A percentile compares a stretch with the other conserved stretches of the same genome.
Conservation (phyloP, 495 filamentous ascomycete species). For the Neurospora sp. region DNA sequence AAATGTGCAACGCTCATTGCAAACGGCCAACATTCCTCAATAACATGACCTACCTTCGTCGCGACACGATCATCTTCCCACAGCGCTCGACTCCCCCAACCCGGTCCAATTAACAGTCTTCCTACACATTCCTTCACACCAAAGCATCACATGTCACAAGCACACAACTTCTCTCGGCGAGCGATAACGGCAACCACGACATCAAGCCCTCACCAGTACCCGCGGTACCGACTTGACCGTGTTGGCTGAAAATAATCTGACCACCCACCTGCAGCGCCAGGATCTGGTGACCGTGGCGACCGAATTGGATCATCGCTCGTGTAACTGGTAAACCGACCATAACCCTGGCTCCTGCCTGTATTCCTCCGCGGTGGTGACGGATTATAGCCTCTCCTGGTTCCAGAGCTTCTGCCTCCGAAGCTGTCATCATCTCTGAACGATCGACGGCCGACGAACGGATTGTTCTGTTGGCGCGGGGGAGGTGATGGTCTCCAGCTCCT, state of each 20-base stretch:
- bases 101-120: too few relatives aligned
- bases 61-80: neutral
- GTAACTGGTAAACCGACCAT: neutral
- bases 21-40: neutral
- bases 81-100: neutral
- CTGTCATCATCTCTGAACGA: neutral
- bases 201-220: neutral
- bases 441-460: neutral
- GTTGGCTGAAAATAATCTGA: neutral
- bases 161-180: neutral
- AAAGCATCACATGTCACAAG: neutral
- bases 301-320: neutral
- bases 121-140: neutral
- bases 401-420: neutral
- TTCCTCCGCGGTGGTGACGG: neutral
- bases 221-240: neutral
- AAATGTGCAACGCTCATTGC: neutral
- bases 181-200: neutral
- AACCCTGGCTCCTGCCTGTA: neutral
- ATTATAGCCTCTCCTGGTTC: neutral
- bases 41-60: neutral
- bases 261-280: neutral
- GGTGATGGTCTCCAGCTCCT: neutral
- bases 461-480: neutral
- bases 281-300: neutral